Conservation (phyloP, 352 stramenopile species). For the Pythium plurisporium region DNA sequence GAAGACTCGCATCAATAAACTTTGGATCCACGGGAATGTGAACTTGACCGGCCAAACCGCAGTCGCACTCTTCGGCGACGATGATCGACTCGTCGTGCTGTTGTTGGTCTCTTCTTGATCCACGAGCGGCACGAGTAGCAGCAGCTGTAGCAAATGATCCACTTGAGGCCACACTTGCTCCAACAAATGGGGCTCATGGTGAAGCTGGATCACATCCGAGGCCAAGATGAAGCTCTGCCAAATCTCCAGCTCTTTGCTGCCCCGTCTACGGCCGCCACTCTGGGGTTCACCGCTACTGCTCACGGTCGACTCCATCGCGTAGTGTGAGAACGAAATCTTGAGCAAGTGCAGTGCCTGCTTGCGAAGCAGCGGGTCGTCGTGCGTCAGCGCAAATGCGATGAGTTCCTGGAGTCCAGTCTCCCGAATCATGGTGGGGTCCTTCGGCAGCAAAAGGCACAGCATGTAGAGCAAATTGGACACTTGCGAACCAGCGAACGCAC, state of each 20-base stretch:
- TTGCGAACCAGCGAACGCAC: constrained; percentile 11
- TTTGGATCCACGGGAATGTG: constrained; percentile 75
- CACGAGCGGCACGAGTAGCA: constrained; percentile 9
- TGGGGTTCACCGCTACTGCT: constrained; percentile 1
- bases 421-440: constrained; percentile 37
- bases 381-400: constrained; percentile 46
- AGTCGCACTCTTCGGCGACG: not conserved
- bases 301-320: constrained; percentile 19
- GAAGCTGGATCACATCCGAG: constrained; percentile 80
- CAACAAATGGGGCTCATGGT: constrained; percentile 78
- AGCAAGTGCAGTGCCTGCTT: constrained; percentile 72
- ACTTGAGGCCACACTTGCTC: constrained; percentile 84
- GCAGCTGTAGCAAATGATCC: constrained; percentile 35
- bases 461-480: constrained; percentile 57
- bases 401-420: constrained; percentile 37
- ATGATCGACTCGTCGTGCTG: not conserved
- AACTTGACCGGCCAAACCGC: constrained; percentile 50
- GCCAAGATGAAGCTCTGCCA: constrained; percentile 74
- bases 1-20: constrained; percentile 64
- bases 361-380: constrained; percentile 49
- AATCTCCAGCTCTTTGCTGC: constrained; percentile 18
- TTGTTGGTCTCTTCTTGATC: not conserved
- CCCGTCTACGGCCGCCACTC: not conserved
- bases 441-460: constrained; percentile 51
- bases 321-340: constrained; percentile 60